phyloP scores from a whole-genome alignment of 306 rosid species.

The cucumber (Cucumis sativus) region Cucumber_9930_V3 NC_026658.2:24459001-24459500 shows the following conservation, averaged over 20 bases:
- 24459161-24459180: constrained; percentile 44
- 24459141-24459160: constrained; percentile 63
- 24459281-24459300: constrained; percentile 11
- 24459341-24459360: constrained; percentile 25
- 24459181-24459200: constrained; percentile 44
- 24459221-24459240: neutral
- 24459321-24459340: constrained; percentile 51
- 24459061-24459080: constrained; percentile 45
- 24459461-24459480: neutral
- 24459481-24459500: neutral
- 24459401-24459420: constrained; percentile 29
- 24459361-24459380: constrained; percentile 1
- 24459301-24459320: constrained; percentile 25
- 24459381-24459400: constrained; percentile 15
- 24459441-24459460: constrained; percentile 10
- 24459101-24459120: constrained; percentile 39
- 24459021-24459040: constrained; percentile 24
- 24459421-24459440: constrained; percentile 37
- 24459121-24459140: constrained; percentile 31
- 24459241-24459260: constrained; percentile 20
- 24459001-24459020: constrained; percentile 38
- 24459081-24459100: constrained; percentile 22
- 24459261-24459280: neutral
- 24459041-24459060: constrained; percentile 36
- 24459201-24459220: fast-evolving